These are phyloP conservation scores for Sordariomycetes sp. DNA, from an alignment of 2,329 filamentous ascomycete genomes.

Conservation along the genomic window DNA sequence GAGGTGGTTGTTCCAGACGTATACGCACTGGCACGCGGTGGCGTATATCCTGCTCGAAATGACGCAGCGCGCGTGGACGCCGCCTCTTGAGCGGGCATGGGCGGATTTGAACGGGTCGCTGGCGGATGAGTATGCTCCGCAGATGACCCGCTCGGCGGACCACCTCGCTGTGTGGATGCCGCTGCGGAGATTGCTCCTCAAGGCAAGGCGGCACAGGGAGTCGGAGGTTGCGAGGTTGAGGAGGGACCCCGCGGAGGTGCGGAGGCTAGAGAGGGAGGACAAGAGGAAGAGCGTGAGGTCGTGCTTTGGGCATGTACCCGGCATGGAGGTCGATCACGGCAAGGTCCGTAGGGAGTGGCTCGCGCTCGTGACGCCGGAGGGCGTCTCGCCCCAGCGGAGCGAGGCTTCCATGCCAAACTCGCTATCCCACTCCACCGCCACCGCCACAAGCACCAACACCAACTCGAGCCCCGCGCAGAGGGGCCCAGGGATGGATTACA, in stretches of 20 bases:
- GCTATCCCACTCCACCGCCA: no score
- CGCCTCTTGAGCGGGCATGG: conserved; percentile 37
- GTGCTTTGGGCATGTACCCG: conserved; percentile 33
- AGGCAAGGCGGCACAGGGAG: conserved; percentile 36
- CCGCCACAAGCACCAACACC: no score
- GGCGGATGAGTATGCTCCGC: conserved; percentile 23
- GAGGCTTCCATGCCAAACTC: not conserved
- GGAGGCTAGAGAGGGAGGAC: conserved; percentile 34
- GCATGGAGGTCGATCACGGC: conserved; percentile 31
- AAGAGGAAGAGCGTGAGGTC: conserved; percentile 26
- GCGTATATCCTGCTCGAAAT: conserved; percentile 33
- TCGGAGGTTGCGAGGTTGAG: conserved; percentile 34
- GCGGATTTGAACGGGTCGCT: conserved; percentile 24
- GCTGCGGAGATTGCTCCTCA: conserved; percentile 37
- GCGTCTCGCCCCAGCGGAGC: not conserved
- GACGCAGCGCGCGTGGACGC: conserved; percentile 31
- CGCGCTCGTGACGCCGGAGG: conserved; percentile 24
- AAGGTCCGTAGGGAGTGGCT: conserved; percentile 35
- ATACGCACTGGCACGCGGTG: conserved; percentile 37
- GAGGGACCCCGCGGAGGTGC: conserved; percentile 31
- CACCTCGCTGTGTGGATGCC: conserved; percentile 38
- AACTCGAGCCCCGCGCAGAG: no score
- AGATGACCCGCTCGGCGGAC: conserved; percentile 29
- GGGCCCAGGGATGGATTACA: not conserved
- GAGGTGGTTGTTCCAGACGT: conserved; percentile 35